Evolutionary conservation across 495 filamentous ascomycete genomes (phyloP), one percentile per base, ranked within the genome.

Genomic region (Chlorociboria aeruginascens): DNA sequence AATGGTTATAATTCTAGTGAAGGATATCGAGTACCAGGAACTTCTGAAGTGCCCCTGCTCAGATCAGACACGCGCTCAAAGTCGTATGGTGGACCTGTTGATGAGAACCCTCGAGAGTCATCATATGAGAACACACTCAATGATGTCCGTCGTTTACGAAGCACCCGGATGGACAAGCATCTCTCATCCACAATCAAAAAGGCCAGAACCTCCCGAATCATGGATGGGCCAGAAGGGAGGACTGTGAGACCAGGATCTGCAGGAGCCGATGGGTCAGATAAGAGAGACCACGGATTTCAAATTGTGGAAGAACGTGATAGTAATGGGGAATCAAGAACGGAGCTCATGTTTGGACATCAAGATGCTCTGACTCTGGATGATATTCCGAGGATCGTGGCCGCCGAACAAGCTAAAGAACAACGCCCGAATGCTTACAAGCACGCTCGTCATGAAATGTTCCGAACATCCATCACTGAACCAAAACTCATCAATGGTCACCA

Each of bases 91-190:
- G 85, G 78, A 10, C 74, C 74, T 32, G 64, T 71, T 38, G 64
- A 66, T 29, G 76, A 83, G 45, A 68, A 64, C 48, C 64, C 71
- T 20, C 70, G 82, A 40, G 79, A 78, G 56, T 83, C 83, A 28
- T 89, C 87, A 12, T 94, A 97, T 57, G 89, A 95, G 63, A 90
- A 93, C 64, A 92, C 90, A 20, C 83, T 99, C 40, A 90, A 89
- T 46, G 89, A 97, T 66, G 93, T 99, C 66, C 81, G 84, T 48
- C 76, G 92, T 49, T 65, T 97, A 44, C 79, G 89, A 46, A 97
- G 92, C 39, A 95, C 89, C 17, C 81, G 93, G 17, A 81, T 97
- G 64, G 90, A 97, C 54, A 88, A 89, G 48, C 86, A 90, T 50
- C 68, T 99, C 12, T 95, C 89, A 10, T 92, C 84, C 6, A 95